Conservation (phyloP, 176 grass and related monocot genomes). For the Canna indica region DNA sequence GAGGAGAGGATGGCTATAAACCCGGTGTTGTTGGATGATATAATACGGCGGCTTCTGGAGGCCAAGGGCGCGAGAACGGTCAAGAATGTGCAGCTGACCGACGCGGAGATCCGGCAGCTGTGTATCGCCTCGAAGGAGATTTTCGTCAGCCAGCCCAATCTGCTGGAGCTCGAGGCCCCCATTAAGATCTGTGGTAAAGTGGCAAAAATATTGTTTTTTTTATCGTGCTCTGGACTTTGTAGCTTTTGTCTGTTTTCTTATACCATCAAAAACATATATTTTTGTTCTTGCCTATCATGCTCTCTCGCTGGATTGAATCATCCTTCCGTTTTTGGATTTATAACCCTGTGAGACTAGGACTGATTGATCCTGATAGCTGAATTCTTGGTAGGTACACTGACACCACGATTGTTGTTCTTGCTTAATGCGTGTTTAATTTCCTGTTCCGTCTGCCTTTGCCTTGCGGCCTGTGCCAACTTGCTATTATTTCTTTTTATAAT, state of each 20-base stretch:
- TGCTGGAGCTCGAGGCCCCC: constrained; percentile 82
- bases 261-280: background rate
- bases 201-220: background rate
- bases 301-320: background rate
- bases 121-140: constrained; percentile 65
- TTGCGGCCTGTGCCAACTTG: background rate
- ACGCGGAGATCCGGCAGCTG: constrained; percentile 69
- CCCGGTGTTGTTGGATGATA: constrained; percentile 38
- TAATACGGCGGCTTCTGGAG: constrained; percentile 64
- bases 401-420: background rate
- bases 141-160: constrained; percentile 71
- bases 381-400: background rate
- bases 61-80: constrained; percentile 41
- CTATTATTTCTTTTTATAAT: background rate
- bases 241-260: background rate
- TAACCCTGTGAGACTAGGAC: background rate
- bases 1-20: constrained; percentile 36
- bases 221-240: background rate
- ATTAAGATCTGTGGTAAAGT: constrained; percentile 86
- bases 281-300: background rate
- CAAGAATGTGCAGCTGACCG: constrained; percentile 56
- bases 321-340: background rate
- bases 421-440: background rate
- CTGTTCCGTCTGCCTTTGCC: background rate
- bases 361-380: background rate